Evolutionary conservation across 352 stramenopile genomes (phyloP).

Genomic region (Phytophthora ohioensis): DNA sequence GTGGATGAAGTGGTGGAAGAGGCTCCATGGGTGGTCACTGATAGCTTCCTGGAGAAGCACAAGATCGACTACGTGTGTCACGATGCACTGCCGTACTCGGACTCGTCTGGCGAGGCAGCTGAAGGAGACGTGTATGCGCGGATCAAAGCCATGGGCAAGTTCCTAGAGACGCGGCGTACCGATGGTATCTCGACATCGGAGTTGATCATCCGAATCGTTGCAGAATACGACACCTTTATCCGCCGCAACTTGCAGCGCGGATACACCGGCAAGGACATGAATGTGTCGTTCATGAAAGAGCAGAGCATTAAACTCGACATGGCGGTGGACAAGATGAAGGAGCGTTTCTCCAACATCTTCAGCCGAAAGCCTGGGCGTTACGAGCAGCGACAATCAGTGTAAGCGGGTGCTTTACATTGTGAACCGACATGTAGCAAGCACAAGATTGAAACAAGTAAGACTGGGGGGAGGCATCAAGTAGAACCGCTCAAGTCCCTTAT

Average conservation of each 20-base stretch:
- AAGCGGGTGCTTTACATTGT: constrained; percentile 1
- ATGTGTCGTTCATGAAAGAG: constrained; percentile 88
- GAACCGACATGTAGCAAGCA: neutral
- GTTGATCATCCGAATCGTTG: constrained; percentile 91
- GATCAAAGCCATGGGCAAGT: constrained; percentile 89
- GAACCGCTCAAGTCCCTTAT: neutral
- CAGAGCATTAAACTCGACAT: constrained; percentile 89
- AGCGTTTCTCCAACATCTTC: constrained; percentile 35
- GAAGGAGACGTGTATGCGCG: constrained; percentile 87
- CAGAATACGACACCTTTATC: constrained; percentile 94
- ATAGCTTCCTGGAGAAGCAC: constrained; percentile 86
- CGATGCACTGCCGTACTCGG: constrained; percentile 87
- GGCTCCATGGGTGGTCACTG: constrained; percentile 83
- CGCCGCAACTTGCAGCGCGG: constrained; percentile 88
- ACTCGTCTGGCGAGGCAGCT: constrained; percentile 73
- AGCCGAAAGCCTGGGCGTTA: constrained; percentile 19
- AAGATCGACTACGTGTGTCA: constrained; percentile 92
- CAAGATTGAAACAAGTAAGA: neutral
- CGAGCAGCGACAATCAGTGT: constrained; percentile 34
- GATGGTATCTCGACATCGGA: constrained; percentile 91
- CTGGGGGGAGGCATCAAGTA: neutral
- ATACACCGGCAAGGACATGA: constrained; percentile 93
- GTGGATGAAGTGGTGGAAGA: constrained; percentile 90
- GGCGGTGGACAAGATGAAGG: constrained; percentile 72
- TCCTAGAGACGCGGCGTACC: constrained; percentile 86